Evolutionary conservation across 2,329 filamentous ascomycete species (phyloP).

Genomic region (Colletotrichum scovillei): DNA sequence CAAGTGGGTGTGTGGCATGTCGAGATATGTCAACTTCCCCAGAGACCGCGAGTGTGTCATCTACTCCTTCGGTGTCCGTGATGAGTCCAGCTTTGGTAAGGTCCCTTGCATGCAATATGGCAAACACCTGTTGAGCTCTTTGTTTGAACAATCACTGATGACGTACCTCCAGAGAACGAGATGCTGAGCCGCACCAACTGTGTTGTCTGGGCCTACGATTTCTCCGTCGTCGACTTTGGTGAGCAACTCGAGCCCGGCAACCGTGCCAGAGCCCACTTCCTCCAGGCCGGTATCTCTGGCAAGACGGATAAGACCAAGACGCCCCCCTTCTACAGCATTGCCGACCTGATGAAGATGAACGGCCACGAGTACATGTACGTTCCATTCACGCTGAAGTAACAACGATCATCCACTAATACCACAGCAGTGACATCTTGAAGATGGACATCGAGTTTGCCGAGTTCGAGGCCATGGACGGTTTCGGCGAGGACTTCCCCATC

Average conservation of each 20-base stretch:
- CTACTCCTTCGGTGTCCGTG: conserved; percentile 51
- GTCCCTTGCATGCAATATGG: too few relatives aligned
- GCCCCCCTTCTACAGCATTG: conserved; percentile 48
- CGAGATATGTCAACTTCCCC: conserved; percentile 44
- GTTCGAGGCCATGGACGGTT: conserved; percentile 44
- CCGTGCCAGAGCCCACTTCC: conserved; percentile 45
- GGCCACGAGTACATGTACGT: conserved; percentile 49
- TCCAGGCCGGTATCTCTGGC: conserved; percentile 44
- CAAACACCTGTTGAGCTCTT: not conserved
- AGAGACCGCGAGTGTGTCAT: conserved; percentile 43
- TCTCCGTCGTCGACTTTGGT: conserved; percentile 47
- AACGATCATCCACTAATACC: conserved; percentile 2
- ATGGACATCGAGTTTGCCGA: conserved; percentile 53
- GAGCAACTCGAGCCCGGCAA: conserved; percentile 40
- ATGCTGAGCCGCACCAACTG: conserved; percentile 51
- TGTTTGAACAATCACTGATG: not conserved
- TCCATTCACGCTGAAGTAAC: not conserved
- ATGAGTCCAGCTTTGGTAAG: conserved; percentile 50
- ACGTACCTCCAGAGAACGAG: conserved; percentile 43
- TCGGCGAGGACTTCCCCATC: conserved; percentile 39
- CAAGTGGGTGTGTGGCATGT: conserved; percentile 56
- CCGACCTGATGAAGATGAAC: conserved; percentile 50
- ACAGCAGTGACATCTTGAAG: conserved; percentile 50
- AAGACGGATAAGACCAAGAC: conserved; percentile 39
- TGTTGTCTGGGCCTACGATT: conserved; percentile 53